Evolutionary conservation across 192 early-diverging fungal genomes (phyloP).

Genomic region (Coemansia biformis): DNA sequence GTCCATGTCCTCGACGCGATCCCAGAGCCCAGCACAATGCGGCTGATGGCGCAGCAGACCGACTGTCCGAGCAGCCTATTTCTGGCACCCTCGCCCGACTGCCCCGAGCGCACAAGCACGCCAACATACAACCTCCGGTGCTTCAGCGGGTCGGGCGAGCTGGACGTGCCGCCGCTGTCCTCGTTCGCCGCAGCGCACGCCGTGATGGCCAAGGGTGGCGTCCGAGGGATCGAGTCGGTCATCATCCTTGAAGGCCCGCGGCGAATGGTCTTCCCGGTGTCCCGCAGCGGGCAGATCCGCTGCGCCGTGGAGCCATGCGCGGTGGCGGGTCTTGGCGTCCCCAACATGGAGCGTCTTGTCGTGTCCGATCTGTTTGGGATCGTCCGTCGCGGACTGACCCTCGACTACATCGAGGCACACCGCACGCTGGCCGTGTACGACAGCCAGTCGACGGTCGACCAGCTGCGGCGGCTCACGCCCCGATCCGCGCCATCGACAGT

Average conservation of each 20-base stretch:
- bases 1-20: constrained; percentile 4
- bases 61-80: constrained; percentile 14
- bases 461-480: constrained; percentile 3
- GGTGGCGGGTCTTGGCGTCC: neutral
- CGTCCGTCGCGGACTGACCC: constrained; percentile 4
- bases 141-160: constrained; percentile 3
- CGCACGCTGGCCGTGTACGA: constrained; percentile 20
- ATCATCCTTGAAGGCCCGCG: constrained; percentile 1
- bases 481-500: neutral
- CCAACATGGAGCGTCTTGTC: constrained; percentile 10
- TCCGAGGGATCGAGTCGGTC: neutral
- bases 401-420: constrained; percentile 9
- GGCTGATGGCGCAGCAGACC: neutral
- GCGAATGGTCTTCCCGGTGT: constrained; percentile 1
- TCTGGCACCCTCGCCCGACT: neutral
- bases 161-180: constrained; percentile 9
- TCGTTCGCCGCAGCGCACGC: constrained; percentile 15
- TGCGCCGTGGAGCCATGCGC: neutral
- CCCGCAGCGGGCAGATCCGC: constrained; percentile 3
- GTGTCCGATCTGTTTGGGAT: constrained; percentile 19
- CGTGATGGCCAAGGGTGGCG: neutral
- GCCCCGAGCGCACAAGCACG: too few relatives aligned
- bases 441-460: neutral
- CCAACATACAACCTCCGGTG: constrained; percentile 14
- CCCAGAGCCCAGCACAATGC: constrained; percentile 5